phyloP scores from a whole-genome alignment of 2,329 filamentous ascomycete genomes.

The Drechslerella coelobrocha region DNA sequence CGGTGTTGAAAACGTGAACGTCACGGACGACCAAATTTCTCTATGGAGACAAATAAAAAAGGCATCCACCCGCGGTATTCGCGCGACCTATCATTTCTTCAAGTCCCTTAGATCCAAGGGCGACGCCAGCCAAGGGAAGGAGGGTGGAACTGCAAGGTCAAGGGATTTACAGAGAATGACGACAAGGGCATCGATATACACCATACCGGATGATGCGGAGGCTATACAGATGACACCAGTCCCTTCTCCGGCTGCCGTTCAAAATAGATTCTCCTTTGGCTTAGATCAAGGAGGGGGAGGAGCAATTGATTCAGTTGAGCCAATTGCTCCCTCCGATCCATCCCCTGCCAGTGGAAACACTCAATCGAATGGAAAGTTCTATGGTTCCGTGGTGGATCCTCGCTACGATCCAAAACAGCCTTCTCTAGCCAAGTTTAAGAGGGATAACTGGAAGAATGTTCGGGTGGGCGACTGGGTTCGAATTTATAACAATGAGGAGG shows the following conservation, averaged over 20 bases:
- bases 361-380: slow-evolving; percentile 55
- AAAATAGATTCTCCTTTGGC: slow-evolving; percentile 59
- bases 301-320: slow-evolving; percentile 39
- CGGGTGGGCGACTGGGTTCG: slow-evolving; percentile 96
- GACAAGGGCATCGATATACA: slow-evolving; percentile 54
- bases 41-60: slow-evolving; percentile 91
- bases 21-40: slow-evolving; percentile 82
- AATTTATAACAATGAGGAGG: slow-evolving; percentile 92
- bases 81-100: slow-evolving; percentile 64
- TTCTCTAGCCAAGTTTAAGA: slow-evolving; percentile 80
- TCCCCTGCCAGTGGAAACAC: slow-evolving; percentile 40
- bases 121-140: slow-evolving; percentile 56
- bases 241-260: slow-evolving; percentile 73
- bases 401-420: slow-evolving; percentile 61
- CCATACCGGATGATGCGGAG: slow-evolving; percentile 64
- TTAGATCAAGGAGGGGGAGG: slow-evolving; percentile 42
- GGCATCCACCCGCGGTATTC: slow-evolving; percentile 69
- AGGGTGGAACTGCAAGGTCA: slow-evolving; percentile 55
- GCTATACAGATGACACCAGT: slow-evolving; percentile 96
- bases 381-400: slow-evolving; percentile 76
- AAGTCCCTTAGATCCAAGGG: slow-evolving; percentile 59
- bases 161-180: slow-evolving; percentile 52
- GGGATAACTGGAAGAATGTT: slow-evolving; percentile 92
- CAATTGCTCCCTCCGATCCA: slow-evolving; percentile 33
- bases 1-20: slow-evolving; percentile 92